Base-by-base conservation (phyloP, 2,329 filamentous ascomycete genomes). In the Emergomyces pasteurianus region DNA sequence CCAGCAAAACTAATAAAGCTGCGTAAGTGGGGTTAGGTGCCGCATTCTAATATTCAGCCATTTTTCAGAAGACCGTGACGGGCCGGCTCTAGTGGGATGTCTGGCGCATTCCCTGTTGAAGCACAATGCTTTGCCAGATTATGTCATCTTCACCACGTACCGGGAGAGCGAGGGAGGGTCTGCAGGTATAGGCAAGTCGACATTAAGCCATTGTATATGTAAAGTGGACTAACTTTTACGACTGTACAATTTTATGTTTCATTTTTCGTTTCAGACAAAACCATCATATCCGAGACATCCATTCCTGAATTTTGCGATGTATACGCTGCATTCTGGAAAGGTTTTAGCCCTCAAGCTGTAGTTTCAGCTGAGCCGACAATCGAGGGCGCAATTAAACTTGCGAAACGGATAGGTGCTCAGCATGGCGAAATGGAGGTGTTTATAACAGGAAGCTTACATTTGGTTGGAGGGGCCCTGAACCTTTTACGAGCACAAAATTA, bases 11-110 rank as follows among this genome's bases (percentile, higher is more conserved):
- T 50, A 43, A 57, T n/a, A 21, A 3, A 40, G 14, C 6, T 21
- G 40, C 34, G 12, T 31, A 14, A 31, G 3, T 3, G 26, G 46
- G 23, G 2, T 49, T 28, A 65, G 58, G 36, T 59, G 58, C 18
- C 66, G 66, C 26, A 61, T 71, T n/a, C 65, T 73, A 28, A 70
- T 73, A 16, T 73, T 71, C 61, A 72, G 67, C 42, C 71, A 73
- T 53, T 66, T 69, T 23, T 71, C 69, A 0, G 67, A 71, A 54
- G 61, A 67, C 38, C 65, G 70, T 28, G 71, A 72, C 31, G 67
- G 66, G 10, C 52, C 64, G 18, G 46, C 58, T 26, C 63, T 73
- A 23, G 12, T 71, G 14, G 21, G 63, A 60, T 62, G 42, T 53
- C 49, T 72, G 12, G 68, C 66, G 9, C 58, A 54, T 57, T 54